Conservation (phyloP, 371 early-diverging fungal species). For the Mucor sp. region DNA sequence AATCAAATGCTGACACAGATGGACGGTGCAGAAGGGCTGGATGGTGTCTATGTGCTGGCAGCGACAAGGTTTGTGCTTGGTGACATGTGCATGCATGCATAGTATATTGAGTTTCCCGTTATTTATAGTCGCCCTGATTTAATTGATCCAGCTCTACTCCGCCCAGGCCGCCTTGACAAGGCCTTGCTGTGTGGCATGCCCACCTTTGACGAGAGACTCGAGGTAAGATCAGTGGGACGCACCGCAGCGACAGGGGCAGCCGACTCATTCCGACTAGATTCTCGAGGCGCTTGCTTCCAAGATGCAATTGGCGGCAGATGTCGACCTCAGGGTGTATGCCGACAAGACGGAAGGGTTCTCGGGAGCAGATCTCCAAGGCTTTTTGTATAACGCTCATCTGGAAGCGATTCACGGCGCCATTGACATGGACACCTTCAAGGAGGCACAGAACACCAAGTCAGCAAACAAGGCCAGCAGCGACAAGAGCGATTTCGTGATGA, state of each 20-base stretch:
- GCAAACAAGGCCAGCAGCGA: slow-evolving; percentile 20
- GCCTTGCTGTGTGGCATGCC: slow-evolving; percentile 90
- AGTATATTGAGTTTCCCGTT: slow-evolving; percentile 4
- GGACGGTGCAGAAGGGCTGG: slow-evolving; percentile 95
- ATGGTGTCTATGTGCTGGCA: slow-evolving; percentile 91
- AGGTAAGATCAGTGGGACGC: slow-evolving; percentile 31
- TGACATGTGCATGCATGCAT: slow-evolving; percentile 2
- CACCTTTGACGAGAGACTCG: slow-evolving; percentile 65
- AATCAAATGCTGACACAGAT: slow-evolving; percentile 96
- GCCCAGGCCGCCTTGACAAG: slow-evolving; percentile 99
- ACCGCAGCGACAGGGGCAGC: not conserved
- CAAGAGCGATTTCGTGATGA: slow-evolving; percentile 40
- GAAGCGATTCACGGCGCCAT: slow-evolving; percentile 83
- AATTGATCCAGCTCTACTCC: slow-evolving; percentile 96
- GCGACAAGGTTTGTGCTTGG: slow-evolving; percentile 78
- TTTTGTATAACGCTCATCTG: slow-evolving; percentile 90
- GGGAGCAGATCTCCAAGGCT: slow-evolving; percentile 94
- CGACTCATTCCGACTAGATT: slow-evolving; percentile 35
- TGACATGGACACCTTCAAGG: slow-evolving; percentile 50
- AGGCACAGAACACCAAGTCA: slow-evolving; percentile 37
- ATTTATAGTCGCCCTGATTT: slow-evolving; percentile 93
- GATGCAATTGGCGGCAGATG: slow-evolving; percentile 60
- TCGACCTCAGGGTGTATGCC: slow-evolving; percentile 66
- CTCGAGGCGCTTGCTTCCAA: slow-evolving; percentile 65
- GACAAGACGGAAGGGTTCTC: slow-evolving; percentile 75